Evolutionary conservation across 805 yeast species (phyloP), one percentile per base, ranked within the genome.

Genomic region (Hanseniaspora hatyaiensis): DNA sequence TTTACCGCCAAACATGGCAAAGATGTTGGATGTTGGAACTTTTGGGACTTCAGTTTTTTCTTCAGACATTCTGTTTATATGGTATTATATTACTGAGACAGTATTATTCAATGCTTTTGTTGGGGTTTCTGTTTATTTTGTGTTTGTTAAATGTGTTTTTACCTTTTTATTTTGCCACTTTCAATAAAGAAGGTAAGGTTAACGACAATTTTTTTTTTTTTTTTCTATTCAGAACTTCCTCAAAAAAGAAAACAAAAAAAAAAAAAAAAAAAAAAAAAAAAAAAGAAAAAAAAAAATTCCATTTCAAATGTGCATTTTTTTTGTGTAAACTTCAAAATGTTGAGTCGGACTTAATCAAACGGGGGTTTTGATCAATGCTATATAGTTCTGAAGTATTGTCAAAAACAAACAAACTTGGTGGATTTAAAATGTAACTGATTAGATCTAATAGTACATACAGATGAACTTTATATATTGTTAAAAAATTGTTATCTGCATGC

Each of bases 1-100:
- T 39, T 64, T 57, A 51, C 54, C 53, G 51, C 96, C 96, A 65
- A 89, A 89, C 95, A 88, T 83, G 61, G 94, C 79, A 62, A 89
- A 88, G 19, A 87, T 94, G 62, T 81, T 80, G 49, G 94, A 64
- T 24, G 86, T 73, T 55, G 94, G 94, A 34, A 84, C 84, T 47
- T 62, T 61, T 33, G 62, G 54, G 42, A 57, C 57, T 34, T 28
- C 34, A 19, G n/a, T 24, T 26, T 39, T 34, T 47, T 47, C 50
- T 39, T 40, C 50, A 29, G 50, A 29, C 47, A 43, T 43, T 43
- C 29, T 26, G 55, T 40, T 29, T 52, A 50, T 42, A 51, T 52
- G 49, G 51, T 52, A 19, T 30, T 19, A 22, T 42, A 37, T 39
- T 57, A n/a, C n/a, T n/a, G n/a, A n/a, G n/a, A n/a, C n/a, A n/a